phyloP scores from a whole-genome alignment of 106 monocot genomes.

The Dendrobium officinale region DNA sequence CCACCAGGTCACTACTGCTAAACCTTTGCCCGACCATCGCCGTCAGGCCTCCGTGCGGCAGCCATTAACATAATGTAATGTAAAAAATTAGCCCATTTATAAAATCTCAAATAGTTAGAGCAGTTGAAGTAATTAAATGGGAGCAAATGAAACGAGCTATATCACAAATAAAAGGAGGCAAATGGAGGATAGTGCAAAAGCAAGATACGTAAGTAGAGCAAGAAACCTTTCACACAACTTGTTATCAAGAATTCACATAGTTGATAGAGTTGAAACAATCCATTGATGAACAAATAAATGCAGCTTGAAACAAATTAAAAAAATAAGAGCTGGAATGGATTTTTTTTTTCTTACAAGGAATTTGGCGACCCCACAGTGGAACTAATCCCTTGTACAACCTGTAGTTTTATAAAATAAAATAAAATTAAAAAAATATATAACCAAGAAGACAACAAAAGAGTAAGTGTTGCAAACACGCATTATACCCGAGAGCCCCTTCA shows the following conservation, averaged over 20 bases:
- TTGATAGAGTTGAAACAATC: background rate
- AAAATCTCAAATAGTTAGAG: no score
- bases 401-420: background rate
- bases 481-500: conserved; percentile 22
- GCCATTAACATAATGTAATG: no score
- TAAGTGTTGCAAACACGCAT: background rate
- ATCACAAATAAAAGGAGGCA: background rate
- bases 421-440: background rate
- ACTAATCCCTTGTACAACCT: conserved; percentile 39
- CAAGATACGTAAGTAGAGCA: background rate
- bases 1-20: no score
- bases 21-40: no score
- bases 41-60: no score
- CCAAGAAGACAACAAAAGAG: background rate
- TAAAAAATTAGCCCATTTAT: no score
- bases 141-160: background rate
- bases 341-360: conserved; percentile 30
- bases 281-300: conserved; percentile 1
- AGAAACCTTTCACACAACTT: background rate
- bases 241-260: background rate
- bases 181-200: background rate
- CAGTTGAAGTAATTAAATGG: no score
- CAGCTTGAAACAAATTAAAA: background rate
- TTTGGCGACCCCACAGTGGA: conserved; percentile 45
- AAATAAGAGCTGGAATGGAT: background rate